A percentile compares a stretch with the other conserved stretches of the same genome.
Conservation (phyloP, 2,329 filamentous ascomycete species). For the Parastagonospora avenae region DNA sequence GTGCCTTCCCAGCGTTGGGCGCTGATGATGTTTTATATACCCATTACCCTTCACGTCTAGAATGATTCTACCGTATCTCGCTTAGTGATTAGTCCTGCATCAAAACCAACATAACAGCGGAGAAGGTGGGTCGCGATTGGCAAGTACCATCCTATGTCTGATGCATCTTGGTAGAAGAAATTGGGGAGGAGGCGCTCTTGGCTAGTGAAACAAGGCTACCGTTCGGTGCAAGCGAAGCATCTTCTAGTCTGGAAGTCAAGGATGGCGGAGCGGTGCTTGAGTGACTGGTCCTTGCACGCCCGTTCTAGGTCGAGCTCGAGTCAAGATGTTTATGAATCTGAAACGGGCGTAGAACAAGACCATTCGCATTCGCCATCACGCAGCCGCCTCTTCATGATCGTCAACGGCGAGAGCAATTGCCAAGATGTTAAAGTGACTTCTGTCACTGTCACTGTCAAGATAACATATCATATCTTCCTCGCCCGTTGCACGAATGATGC, state of each 20-base stretch:
- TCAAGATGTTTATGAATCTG: constrained; percentile 1
- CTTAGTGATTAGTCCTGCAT: constrained; percentile 20
- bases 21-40: constrained; percentile 23
- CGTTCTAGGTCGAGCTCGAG: not conserved
- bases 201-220: constrained; percentile 17
- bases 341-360: not conserved
- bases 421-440: not conserved
- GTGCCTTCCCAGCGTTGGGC: constrained; percentile 21
- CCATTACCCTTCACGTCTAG: constrained; percentile 2
- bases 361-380: not conserved
- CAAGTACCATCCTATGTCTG: constrained; percentile 19
- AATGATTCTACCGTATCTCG: constrained; percentile 25
- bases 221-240: constrained; percentile 1
- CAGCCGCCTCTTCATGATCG: not conserved
- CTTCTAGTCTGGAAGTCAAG: not conserved
- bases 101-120: constrained; percentile 16
- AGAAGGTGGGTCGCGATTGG: constrained; percentile 12
- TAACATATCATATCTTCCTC: too few relatives aligned
- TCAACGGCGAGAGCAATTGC: not conserved
- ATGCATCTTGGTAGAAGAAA: constrained; percentile 12
- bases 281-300: not conserved
- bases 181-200: constrained; percentile 17
- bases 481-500: not conserved
- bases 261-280: not conserved
- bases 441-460: too few relatives aligned